Evolutionary conservation across 2,329 filamentous ascomycete genomes (phyloP), one percentile per base, ranked within the genome.

Genomic region (Fusarium pininemorale): DNA sequence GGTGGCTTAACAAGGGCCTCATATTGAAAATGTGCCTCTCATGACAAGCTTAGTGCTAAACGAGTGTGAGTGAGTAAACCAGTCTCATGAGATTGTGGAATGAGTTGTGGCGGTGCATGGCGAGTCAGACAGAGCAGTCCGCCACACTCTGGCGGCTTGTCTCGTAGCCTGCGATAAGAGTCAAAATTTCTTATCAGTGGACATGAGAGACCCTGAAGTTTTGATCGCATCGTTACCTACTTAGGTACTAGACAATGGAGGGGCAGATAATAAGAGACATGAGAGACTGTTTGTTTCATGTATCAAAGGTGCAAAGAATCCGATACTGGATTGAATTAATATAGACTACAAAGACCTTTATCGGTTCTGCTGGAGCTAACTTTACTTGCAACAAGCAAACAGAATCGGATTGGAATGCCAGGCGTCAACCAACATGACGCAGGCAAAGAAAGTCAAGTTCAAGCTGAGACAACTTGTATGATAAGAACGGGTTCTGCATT

Each of bases 371-470:
- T 15, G 10, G 8, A 39, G 15, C 15, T 32, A 39, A 4, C 26
- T 14, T 14, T 26, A 20, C n/a, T 26, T 24, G 24, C 24, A 53
- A 18, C 6, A 51, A 35, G 24, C 37, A 51, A 26, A 42, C 30
- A 42, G 35, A 51, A 35, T 14, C 12, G 30, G 24, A 24, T n/a
- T 47, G 41, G 32, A 39, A 45, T n/a, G 50, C 45, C 47, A 76
- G 75, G 73, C 66, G 69, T 57, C 64, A 68, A 67, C 32, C n/a
- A 62, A 63, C 61, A 66, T 77, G 74, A 78, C 75, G 72, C 72
- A 78, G 74, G 16, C 66, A 18, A 37, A 37, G 32, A 54, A 35
- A 30, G 18, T 35, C 35, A 59, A 37, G 26, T 54, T 60, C 38
- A 70, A 59, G 35, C 24, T 54, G 24, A 38, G 35, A 54, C 37